Conservation (phyloP, 495 filamentous ascomycete genomes). For the Annulohypoxylon stygium region DNA sequence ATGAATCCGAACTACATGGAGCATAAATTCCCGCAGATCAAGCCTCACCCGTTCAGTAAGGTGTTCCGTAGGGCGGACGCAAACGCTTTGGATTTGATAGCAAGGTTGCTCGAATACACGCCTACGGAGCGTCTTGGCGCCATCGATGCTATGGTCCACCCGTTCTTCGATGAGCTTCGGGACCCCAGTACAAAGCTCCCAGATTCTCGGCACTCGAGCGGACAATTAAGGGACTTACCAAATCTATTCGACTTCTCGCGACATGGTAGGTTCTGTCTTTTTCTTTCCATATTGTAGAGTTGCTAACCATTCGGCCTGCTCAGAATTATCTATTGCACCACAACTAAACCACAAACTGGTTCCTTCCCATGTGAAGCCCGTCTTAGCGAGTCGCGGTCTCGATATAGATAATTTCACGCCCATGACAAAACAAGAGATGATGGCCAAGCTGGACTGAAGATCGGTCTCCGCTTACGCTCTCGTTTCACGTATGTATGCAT, state of each 20-base stretch:
- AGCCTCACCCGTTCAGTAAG: conserved; percentile 98
- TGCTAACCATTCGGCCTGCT: conserved; percentile 39
- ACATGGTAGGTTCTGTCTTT: conserved; percentile 76
- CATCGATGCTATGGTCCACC: conserved; percentile 96
- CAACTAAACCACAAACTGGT: conserved; percentile 88
- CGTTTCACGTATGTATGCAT: conserved; percentile 47
- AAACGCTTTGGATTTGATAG: conserved; percentile 96
- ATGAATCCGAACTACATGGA: conserved; percentile 99
- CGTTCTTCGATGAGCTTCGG: conserved; percentile 97
- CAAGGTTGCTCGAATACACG: conserved; percentile 93
- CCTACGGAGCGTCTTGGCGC: conserved; percentile 94
- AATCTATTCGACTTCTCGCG: conserved; percentile 91
- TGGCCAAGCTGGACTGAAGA: conserved; percentile 93
- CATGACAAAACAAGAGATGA: conserved; percentile 93
- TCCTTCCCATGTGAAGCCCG: conserved; percentile 81
- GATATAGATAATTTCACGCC: conserved; percentile 96
- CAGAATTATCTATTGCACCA: conserved; percentile 95
- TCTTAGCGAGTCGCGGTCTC: conserved; percentile 80
- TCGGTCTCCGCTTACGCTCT: conserved; percentile 39
- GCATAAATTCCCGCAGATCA: conserved; percentile 99
- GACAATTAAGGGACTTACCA: conserved; percentile 81
- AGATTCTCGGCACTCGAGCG: conserved; percentile 89
- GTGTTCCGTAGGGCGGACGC: conserved; percentile 95
- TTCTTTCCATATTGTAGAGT: background rate
- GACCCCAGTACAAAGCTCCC: conserved; percentile 89